phyloP scores from a whole-genome alignment of 2,329 filamentous ascomycete genomes.

The Claviceps sp. region DNA sequence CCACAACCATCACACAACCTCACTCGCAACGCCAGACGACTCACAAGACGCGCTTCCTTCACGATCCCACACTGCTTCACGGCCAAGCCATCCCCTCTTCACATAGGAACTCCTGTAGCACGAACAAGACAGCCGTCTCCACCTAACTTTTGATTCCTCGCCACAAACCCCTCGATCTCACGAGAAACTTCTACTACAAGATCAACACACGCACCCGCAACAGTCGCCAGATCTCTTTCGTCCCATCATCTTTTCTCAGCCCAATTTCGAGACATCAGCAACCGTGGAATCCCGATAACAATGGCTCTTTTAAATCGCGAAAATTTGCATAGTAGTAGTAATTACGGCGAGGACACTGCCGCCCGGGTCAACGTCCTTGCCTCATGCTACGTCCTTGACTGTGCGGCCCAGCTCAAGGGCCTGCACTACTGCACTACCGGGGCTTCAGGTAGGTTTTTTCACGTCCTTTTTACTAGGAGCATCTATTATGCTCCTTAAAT shows the following conservation, averaged over 20 bases:
- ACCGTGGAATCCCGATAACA: slow-evolving; percentile 16
- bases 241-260: background rate
- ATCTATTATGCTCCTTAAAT: background rate
- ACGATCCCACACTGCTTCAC: background rate
- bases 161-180: background rate
- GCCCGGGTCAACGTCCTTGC: slow-evolving; percentile 67
- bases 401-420: slow-evolving; percentile 58
- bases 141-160: background rate
- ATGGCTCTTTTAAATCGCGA: slow-evolving; percentile 61
- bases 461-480: too few relatives aligned
- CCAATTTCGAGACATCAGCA: slow-evolving; percentile 10
- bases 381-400: slow-evolving; percentile 79
- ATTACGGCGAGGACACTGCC: slow-evolving; percentile 57
- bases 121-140: background rate
- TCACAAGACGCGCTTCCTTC: background rate
- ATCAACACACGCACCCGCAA: background rate
- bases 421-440: slow-evolving; percentile 94
- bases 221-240: slow-evolving; percentile 5
- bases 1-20: background rate
- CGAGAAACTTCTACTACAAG: background rate
- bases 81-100: background rate
- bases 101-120: background rate
- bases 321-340: slow-evolving; percentile 58
- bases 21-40: background rate
- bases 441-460: slow-evolving; percentile 50